These are phyloP conservation scores for Santalum album DNA, from an alignment of 164 flowering plant species.

Conservation along the genomic window DNA sequence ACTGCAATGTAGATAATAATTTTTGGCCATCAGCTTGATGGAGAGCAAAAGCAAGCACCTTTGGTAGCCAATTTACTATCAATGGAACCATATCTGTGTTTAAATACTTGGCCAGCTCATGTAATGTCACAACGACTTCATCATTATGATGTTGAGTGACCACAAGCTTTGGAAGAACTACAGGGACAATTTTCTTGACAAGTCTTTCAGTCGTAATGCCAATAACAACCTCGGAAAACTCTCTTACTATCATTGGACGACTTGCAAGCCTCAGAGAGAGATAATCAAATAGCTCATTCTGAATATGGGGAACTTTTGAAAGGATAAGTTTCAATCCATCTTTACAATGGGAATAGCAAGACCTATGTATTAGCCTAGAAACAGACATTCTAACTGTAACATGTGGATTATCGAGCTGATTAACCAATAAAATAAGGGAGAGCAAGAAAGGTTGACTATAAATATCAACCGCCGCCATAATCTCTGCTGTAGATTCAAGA, in stretches of 20 bases:
- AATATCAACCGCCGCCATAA: slow-evolving; percentile 70
- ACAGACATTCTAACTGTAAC: slow-evolving; percentile 62
- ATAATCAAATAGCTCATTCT: slow-evolving; percentile 74
- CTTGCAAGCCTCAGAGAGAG: slow-evolving; percentile 50
- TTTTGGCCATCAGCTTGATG: slow-evolving; percentile 52
- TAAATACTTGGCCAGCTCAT: slow-evolving; percentile 64
- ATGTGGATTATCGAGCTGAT: slow-evolving; percentile 78
- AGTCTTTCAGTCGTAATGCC: slow-evolving; percentile 62
- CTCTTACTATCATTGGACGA: slow-evolving; percentile 62
- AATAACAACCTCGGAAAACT: slow-evolving; percentile 86
- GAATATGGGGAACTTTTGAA: slow-evolving; percentile 47
- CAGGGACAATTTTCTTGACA: slow-evolving; percentile 74
- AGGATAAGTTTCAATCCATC: slow-evolving; percentile 65
- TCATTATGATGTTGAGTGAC: slow-evolving; percentile 55
- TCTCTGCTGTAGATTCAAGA: slow-evolving; percentile 60
- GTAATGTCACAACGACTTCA: slow-evolving; percentile 43
- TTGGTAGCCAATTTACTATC: slow-evolving; percentile 77
- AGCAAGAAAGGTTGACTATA: slow-evolving; percentile 52
- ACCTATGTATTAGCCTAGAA: slow-evolving; percentile 54
- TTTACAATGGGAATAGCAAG: slow-evolving; percentile 60
- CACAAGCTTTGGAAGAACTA: slow-evolving; percentile 92
- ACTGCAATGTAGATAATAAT: slow-evolving; percentile 60
- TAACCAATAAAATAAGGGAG: slow-evolving; percentile 70
- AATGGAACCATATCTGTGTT: slow-evolving; percentile 66
- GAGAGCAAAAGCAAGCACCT: slow-evolving; percentile 93